Percentiles rank a stretch among this genome's conserved stretches.
Evolutionary conservation across 2,329 filamentous ascomycete genomes (phyloP).

Genomic region (Pyrenochaeta sp.): DNA sequence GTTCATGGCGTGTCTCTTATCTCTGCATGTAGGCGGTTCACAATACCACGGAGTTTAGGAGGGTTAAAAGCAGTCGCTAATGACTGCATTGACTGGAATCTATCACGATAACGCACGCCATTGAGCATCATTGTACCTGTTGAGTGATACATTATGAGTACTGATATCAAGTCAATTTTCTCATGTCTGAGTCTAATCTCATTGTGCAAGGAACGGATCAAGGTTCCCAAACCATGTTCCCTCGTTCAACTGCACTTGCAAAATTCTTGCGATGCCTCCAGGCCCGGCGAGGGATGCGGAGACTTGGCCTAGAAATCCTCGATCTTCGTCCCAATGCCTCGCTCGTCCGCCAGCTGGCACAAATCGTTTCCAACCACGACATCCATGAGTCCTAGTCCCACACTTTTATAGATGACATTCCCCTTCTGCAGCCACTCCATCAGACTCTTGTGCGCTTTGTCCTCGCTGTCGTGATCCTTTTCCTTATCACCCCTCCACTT

Average conservation of each 20-base stretch:
- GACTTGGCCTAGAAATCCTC: slow-evolving; percentile 51
- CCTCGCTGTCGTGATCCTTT: slow-evolving; percentile 27
- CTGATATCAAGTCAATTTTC: no score
- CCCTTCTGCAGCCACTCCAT: slow-evolving; percentile 69
- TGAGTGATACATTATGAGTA: slow-evolving; percentile 17
- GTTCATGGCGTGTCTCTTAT: slow-evolving; percentile 50
- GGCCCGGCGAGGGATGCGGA: not conserved
- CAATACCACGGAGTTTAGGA: slow-evolving; percentile 51
- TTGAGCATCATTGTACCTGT: slow-evolving; percentile 27
- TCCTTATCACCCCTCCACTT: slow-evolving; percentile 53
- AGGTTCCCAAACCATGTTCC: not conserved
- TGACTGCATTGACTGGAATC: slow-evolving; percentile 47
- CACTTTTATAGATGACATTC: slow-evolving; percentile 75
- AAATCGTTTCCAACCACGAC: slow-evolving; percentile 69
- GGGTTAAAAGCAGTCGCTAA: slow-evolving; percentile 47
- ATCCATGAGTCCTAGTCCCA: slow-evolving; percentile 74
- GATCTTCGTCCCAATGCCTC: slow-evolving; percentile 64
- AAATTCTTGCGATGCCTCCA: not conserved
- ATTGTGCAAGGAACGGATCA: not conserved
- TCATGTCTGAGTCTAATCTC: no score
- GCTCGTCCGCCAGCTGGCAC: slow-evolving; percentile 63
- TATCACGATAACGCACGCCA: slow-evolving; percentile 45
- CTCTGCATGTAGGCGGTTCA: slow-evolving; percentile 50
- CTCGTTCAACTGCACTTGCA: slow-evolving; percentile 17
- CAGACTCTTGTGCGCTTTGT: slow-evolving; percentile 53